Evolutionary conservation across 148 eudicot genomes (phyloP), one percentile per base, ranked within the genome.

Genomic region (Heliamphora exappendiculata): DNA sequence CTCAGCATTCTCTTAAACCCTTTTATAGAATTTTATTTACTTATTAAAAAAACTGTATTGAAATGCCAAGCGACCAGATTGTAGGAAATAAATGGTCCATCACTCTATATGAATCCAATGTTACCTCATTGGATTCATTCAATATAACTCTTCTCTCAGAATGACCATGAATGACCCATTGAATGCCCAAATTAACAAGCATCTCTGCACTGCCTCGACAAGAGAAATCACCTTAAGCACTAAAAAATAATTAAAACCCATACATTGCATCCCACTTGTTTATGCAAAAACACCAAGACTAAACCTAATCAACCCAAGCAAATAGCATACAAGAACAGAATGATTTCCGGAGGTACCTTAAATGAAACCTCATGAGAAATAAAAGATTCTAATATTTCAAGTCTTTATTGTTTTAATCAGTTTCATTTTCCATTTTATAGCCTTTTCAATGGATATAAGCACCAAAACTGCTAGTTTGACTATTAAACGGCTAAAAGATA

Each of bases 111-210:
- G n/a, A n/a, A n/a, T n/a, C n/a, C n/a, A n/a, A 50, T n/a, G 31
- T 41, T 86, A 90, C 97, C 89, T 92, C 92, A 70, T 82, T 87
- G 36, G 94, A 77, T 83, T 92, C 97, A 36, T 76, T 82, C 49
- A 92, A 67, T 55, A 92, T 73, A 73, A 73, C 77, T 66, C 97
- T 92, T 78, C 97, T 90, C 66, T 92, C 97, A 64, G 94, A 92
- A 78, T 90, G 97, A 75, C 97, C 97, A 79, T 88, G 89, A 82
- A 92, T 92, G 75, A 92, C 97, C 97, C 97, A 92, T 42, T 91
- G 92, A 81, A 92, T 67, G 60, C 76, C 88, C 80, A 92, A 69
- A 77, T 90, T 85, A 77, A 76, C 86, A 69, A 92, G 97, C 97
- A 92, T 92, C 91, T 90, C 97, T 33, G 92, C 97, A 85, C 97